phyloP scores from a whole-genome alignment of 805 yeast genomes.

The Zygoascus biomembranicola region DNA sequence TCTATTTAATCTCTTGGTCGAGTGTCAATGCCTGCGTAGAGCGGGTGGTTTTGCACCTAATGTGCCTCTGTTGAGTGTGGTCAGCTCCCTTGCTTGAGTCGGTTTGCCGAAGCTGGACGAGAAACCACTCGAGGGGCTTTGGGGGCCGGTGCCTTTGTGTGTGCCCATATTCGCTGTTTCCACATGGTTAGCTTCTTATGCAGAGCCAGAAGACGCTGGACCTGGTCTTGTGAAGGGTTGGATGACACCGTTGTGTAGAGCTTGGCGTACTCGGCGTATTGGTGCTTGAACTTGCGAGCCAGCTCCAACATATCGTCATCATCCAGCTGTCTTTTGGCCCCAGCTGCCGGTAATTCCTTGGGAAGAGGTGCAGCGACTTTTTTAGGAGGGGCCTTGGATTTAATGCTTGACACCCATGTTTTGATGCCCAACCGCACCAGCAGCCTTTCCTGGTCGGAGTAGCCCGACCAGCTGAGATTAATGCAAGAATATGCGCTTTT shows the following conservation, averaged over 20 bases:
- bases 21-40: too few species aligned
- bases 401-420: neutral
- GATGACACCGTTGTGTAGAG: conserved; percentile 32
- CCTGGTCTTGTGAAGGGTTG: conserved; percentile 16
- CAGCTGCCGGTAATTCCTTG: neutral
- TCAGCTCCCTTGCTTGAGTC: neutral
- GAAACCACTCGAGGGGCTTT: neutral
- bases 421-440: neutral
- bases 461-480: neutral
- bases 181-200: conserved; percentile 46
- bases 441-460: neutral
- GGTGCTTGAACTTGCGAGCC: conserved; percentile 39
- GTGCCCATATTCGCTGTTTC: conserved; percentile 49
- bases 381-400: conserved; percentile 3
- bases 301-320: conserved; percentile 34
- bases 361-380: neutral
- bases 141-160: neutral
- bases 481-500: neutral
- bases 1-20: too few species aligned
- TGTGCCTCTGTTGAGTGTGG: too few species aligned
- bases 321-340: neutral
- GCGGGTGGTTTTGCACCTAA: too few species aligned
- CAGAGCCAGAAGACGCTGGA: conserved; percentile 38
- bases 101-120: neutral
- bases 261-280: conserved; percentile 42